phyloP scores from a whole-genome alignment of 164 flowering plant genomes.

The Dillenia turbinata region DNA sequence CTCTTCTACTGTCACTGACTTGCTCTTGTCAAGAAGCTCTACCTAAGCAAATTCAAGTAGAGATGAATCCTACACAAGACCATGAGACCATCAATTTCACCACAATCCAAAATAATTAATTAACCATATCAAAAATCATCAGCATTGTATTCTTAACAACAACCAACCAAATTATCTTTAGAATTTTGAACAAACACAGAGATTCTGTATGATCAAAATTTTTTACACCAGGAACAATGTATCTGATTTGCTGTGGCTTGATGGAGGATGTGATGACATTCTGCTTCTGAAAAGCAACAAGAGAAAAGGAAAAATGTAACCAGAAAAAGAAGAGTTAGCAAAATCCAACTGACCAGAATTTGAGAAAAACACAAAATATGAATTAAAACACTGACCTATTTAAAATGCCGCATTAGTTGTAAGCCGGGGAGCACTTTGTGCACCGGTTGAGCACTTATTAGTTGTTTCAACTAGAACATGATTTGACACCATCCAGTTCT shows the following conservation, averaged over 20 bases:
- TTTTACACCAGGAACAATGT: conserved; percentile 83
- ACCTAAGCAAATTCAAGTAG: conserved; percentile 91
- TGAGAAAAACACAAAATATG: not conserved
- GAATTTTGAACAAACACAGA: conserved; percentile 58
- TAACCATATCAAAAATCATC: too few species aligned
- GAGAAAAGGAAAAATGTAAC: conserved; percentile 2
- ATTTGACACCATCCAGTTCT: conserved; percentile 94
- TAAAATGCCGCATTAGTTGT: conserved; percentile 31
- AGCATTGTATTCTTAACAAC: not conserved
- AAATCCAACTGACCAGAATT: conserved; percentile 1
- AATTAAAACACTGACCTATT: conserved; percentile 39
- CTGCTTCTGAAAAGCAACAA: conserved; percentile 31
- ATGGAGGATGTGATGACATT: conserved; percentile 78
- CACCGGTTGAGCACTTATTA: too few species aligned
- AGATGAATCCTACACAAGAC: conserved; percentile 57
- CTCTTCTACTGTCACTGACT: conserved; percentile 69
- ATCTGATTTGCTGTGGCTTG: too few species aligned
- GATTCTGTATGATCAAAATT: conserved; percentile 60
- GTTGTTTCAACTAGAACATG: conserved; percentile 63
- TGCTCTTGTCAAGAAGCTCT: conserved; percentile 80
- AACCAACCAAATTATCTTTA: conserved; percentile 63
- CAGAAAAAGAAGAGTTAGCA: not conserved
- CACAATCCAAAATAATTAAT: too few species aligned
- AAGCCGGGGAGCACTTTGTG: too few species aligned
- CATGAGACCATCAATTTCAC: conserved; percentile 2